A percentile compares a stretch with the other conserved stretches of the same genome.
These are phyloP conservation scores for Adansonia grandidieri DNA, from an alignment of 441 rosid genomes.

Conservation along the genomic window DNA sequence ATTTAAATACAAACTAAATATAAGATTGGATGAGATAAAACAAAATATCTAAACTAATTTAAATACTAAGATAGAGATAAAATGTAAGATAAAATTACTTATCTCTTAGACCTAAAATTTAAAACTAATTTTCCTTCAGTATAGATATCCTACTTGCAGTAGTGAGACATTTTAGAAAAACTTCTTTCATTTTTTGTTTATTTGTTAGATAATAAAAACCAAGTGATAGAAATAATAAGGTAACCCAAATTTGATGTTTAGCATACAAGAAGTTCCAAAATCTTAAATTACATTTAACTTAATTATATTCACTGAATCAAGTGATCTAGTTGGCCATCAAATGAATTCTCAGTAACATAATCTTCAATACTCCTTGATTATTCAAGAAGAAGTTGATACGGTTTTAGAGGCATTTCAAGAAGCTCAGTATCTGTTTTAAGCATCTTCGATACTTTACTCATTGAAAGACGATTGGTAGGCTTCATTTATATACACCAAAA, in stretches of 20 bases:
- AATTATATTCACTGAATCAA: background rate
- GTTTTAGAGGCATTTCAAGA: background rate
- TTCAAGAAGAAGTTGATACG: background rate
- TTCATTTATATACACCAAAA: background rate
- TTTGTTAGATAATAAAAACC: background rate
- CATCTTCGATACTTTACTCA: constrained; percentile 9
- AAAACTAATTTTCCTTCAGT: too few species aligned
- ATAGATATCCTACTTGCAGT: too few species aligned
- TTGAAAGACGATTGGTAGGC: constrained; percentile 3
- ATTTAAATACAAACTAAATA: too few species aligned
- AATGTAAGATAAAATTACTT: too few species aligned
- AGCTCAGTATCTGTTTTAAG: background rate
- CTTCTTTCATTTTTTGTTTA: too few species aligned
- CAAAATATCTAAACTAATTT: too few species aligned
- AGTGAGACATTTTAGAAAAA: background rate
- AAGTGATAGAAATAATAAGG: background rate
- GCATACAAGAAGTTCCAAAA: background rate
- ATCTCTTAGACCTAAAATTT: too few species aligned
- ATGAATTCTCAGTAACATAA: background rate
- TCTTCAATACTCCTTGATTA: background rate
- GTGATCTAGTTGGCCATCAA: background rate
- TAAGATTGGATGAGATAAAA: too few species aligned
- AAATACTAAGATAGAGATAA: too few species aligned
- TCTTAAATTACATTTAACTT: background rate
- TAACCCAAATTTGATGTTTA: too few species aligned